Base-by-base conservation (phyloP, 768 basidiomycete species). In the Hygrocybe punicea region DNA sequence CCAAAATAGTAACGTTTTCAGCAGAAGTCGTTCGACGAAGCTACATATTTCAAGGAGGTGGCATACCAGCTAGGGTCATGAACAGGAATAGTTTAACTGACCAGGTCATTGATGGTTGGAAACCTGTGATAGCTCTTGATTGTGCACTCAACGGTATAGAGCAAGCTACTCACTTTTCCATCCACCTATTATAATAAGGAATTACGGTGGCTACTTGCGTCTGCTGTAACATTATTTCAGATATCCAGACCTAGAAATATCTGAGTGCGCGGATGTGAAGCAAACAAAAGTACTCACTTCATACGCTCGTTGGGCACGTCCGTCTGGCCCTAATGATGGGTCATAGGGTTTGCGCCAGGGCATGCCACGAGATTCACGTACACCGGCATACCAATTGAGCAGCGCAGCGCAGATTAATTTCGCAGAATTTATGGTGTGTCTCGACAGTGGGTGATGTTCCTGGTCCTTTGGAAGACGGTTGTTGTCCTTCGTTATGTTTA, bases 181-280 rank as follows among this genome's bases (percentile, higher is more conserved):
- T 91, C 93, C 93, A 98, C 21, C 81, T 80, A 52, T 83, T 85
- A 70, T 91, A 98, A 71, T 97, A 98, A 1, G 90, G 90, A 63
- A 95, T 93, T n/a, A 96, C 93, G 1, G 93, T 93, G 4, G 73
- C 80, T 34, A 97, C 94, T 69, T 96, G 93, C 0, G 95, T 98
- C 71, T 98, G 95, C 70, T 98, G 95, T 2, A 95, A 78, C 95
- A 97, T 97, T 56, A 97, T 86, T 73, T 98, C 93, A 13, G 87
- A 91, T 21, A 93, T 79, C 89, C 91, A 92, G 23, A 93, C 89
- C 90, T 90, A 62, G 14, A 25, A 52, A 57, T 39, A 25, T 33
- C 42, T 40, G 45, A 37, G 29, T 17, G 49, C 33, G 45, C 35
- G 25, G 4, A 17, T 21, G 40, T 14, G 25, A 34, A 53, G 55